Evolutionary conservation across 108 stramenopile species (phyloP).

Genomic region (Epithemia pelagica): DNA sequence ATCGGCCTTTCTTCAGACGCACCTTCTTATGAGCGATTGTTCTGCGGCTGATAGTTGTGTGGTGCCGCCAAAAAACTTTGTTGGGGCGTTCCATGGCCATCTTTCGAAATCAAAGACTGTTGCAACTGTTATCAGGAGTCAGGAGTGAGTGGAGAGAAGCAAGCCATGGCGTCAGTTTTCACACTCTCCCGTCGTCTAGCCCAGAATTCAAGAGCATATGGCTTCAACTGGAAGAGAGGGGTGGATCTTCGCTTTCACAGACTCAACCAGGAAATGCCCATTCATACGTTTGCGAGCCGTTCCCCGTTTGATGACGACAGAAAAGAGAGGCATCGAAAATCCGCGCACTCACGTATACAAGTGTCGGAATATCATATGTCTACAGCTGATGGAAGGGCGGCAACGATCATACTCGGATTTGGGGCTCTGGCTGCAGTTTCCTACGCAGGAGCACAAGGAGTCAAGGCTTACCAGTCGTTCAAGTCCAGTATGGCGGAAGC

Average conservation of each 20-base stretch:
- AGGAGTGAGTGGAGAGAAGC: no score
- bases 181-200: background rate
- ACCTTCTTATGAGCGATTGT: no score
- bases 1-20: no score
- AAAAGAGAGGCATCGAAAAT: background rate
- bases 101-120: no score
- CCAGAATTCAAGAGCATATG: background rate
- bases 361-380: conserved; percentile 42
- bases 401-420: conserved; percentile 53
- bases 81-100: no score
- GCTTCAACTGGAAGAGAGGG: background rate
- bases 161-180: no score
- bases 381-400: conserved; percentile 27
- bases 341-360: no score
- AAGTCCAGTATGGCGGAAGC: conserved; percentile 30
- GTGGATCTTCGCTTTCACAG: no score
- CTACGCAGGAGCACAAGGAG: conserved; percentile 67
- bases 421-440: conserved; percentile 65
- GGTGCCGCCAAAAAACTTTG: no score
- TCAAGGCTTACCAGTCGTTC: conserved; percentile 64
- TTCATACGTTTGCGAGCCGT: background rate
- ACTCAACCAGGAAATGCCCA: background rate
- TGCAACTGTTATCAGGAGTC: no score
- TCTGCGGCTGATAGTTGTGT: no score
- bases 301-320: background rate